Evolutionary conservation across 2,329 filamentous ascomycete genomes (phyloP).

Genomic region (Orbilia ellipsospora): DNA sequence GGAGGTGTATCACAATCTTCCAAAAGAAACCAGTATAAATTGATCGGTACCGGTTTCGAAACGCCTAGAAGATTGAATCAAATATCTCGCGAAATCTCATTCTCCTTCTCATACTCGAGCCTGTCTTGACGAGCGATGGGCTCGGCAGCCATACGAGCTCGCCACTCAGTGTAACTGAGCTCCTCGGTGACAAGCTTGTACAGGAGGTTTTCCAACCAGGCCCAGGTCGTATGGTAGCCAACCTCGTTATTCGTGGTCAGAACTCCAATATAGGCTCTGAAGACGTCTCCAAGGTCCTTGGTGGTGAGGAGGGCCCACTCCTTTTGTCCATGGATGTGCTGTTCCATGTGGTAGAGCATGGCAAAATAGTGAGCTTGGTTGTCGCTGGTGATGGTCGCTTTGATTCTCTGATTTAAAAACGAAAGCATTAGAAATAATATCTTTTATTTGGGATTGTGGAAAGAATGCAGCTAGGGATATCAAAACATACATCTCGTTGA

Average conservation of each 20-base stretch:
- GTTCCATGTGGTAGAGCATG: constrained; percentile 47
- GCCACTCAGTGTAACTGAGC: constrained; percentile 33
- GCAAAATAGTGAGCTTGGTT: constrained; percentile 51
- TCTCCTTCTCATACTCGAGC: neutral
- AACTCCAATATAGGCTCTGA: constrained; percentile 44
- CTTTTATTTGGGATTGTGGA: too few species aligned
- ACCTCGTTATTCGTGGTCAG: constrained; percentile 28
- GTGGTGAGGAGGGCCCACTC: constrained; percentile 40
- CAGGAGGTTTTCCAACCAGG: constrained; percentile 26
- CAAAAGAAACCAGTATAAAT: too few species aligned
- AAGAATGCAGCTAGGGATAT: neutral
- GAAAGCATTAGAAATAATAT: neutral
- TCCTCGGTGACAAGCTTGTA: constrained; percentile 12
- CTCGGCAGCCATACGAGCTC: too few species aligned
- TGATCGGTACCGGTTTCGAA: too few species aligned
- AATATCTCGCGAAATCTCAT: constrained; percentile 5
- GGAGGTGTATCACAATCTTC: too few species aligned
- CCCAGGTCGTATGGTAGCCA: constrained; percentile 2
- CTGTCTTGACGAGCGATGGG: too few species aligned
- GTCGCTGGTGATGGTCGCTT: constrained; percentile 31
- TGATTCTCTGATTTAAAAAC: constrained; percentile 23
- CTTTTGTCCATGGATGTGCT: constrained; percentile 37
- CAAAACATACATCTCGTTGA: constrained; percentile 9
- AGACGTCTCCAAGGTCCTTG: constrained; percentile 36
- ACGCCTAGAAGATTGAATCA: too few species aligned